Evolutionary conservation across 2,329 filamentous ascomycete species (phyloP), one percentile per base, ranked within the genome.

Genomic region (Orbilia oligospora): DNA sequence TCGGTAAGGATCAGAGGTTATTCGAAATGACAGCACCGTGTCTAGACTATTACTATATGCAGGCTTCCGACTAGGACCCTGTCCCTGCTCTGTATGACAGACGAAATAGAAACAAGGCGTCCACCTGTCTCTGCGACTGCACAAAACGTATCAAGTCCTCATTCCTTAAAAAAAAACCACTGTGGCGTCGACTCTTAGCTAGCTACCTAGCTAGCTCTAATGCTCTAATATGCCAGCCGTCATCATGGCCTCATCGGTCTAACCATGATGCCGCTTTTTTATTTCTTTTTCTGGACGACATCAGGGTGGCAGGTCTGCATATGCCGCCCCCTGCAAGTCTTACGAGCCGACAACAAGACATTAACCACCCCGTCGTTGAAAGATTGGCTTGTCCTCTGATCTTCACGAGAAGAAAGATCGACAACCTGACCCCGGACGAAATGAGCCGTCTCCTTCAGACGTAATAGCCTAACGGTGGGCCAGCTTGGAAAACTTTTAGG

Each of bases 381-480:
- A 44, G 53, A 76, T 68, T 69, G 49, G 64, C 55, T 73, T 41
- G 36, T 61, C 38, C 46, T 51, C 30, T 38, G 75, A 78, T 78
- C 75, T 72, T 78, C 75, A 69, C 44, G 33, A 49, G 22, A 56
- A 51, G 70, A 49, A 71, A 36, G 75, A 78, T 78, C 75, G 67
- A 77, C 73, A 63, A 27, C 53, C 38, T 18, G n/a, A 30, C 67
- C 68, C 63, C 49, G 61, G 68, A 16, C 24, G 24, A 69, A 64
- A 68, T 72, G 75, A 72, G 75, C 75, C 75, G 75, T 78, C 68
- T 65, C 27, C 53, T 63, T 36, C 66, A 72, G 75, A 78, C 75
- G 75, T 78, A 78, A 78, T 77, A 22, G 48, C 16, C 66, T 10
- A 65, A 61, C 30, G 24, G 61, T 58, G 64, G 38, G 27, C 49